Evolutionary conservation across 495 filamentous ascomycete species (phyloP).

Genomic region (Penicilliopsis zonata): DNA sequence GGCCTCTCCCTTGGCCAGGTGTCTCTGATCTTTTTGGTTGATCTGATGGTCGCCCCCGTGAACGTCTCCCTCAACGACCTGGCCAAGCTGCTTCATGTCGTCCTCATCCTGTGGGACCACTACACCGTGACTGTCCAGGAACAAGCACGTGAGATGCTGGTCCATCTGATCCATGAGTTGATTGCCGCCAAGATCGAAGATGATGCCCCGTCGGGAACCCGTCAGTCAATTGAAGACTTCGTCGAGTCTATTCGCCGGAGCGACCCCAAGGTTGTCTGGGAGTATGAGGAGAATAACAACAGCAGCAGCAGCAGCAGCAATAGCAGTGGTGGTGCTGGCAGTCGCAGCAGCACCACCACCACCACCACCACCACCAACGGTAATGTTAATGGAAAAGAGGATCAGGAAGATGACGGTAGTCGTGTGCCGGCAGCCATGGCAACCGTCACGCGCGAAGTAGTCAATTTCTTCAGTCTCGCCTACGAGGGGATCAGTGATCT

Average conservation of each 20-base stretch:
- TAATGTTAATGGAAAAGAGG: too few relatives aligned
- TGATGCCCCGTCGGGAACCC: slow-evolving; percentile 47
- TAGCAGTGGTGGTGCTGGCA: too few relatives aligned
- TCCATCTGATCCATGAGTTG: slow-evolving; percentile 93
- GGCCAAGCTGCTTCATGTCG: slow-evolving; percentile 76
- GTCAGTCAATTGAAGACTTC: slow-evolving; percentile 69
- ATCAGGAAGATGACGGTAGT: slow-evolving; percentile 49
- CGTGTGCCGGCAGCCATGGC: slow-evolving; percentile 85
- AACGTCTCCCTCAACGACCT: slow-evolving; percentile 65
- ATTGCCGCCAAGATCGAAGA: slow-evolving; percentile 86
- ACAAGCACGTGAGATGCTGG: slow-evolving; percentile 92
- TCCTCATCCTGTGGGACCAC: slow-evolving; percentile 92
- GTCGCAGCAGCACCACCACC: too few relatives aligned
- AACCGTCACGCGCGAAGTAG: slow-evolving; percentile 63
- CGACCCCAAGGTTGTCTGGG: slow-evolving; percentile 77
- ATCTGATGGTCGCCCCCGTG: slow-evolving; percentile 88
- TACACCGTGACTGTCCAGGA: slow-evolving; percentile 93
- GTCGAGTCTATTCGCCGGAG: slow-evolving; percentile 84
- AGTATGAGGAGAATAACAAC: slow-evolving; percentile 82
- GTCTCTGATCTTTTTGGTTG: slow-evolving; percentile 85
- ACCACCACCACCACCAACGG: too few relatives aligned
- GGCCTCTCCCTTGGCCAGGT: slow-evolving; percentile 88
- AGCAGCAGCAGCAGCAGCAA: too few relatives aligned
- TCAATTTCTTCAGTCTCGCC: slow-evolving; percentile 71
- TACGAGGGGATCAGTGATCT: slow-evolving; percentile 82